Percentiles rank a stretch among this genome's conserved stretches.
phyloP scores from a whole-genome alignment of 2,329 filamentous ascomycete species.

The Diaporthe capsici region DNA sequence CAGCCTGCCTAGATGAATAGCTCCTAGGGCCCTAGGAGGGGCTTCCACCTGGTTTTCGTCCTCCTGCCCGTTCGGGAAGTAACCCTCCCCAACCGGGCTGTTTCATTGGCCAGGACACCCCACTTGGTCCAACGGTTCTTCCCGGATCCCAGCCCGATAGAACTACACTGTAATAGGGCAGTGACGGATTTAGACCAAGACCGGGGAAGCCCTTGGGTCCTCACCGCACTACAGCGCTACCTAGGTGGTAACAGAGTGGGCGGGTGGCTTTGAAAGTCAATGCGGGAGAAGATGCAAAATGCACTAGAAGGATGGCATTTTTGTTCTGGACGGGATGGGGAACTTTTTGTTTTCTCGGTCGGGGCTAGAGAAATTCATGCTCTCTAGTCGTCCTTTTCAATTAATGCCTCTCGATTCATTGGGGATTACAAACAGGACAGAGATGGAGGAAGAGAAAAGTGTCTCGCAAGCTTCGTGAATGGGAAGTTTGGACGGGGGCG shows the following conservation, averaged over 20 bases:
- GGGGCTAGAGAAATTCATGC: conserved; percentile 1
- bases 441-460: not conserved
- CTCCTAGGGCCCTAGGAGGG: too few relatives aligned
- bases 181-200: conserved; percentile 34
- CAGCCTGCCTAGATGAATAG: too few relatives aligned
- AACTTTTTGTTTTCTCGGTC: not conserved
- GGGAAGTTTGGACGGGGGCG: not conserved
- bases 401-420: conserved; percentile 2
- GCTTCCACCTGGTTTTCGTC: too few relatives aligned
- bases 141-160: conserved; percentile 23
- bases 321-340: not conserved
- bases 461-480: not conserved
- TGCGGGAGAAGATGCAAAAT: conserved; percentile 1
- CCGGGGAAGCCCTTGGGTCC: conserved; percentile 4
- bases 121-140: conserved; percentile 6
- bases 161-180: not conserved
- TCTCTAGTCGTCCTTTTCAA: not conserved
- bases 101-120: conserved; percentile 18
- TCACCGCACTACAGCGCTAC: not conserved
- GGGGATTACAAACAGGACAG: not conserved
- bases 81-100: not conserved
- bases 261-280: conserved; percentile 14
- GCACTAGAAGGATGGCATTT: conserved; percentile 23
- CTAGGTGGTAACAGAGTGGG: not conserved
- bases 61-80: conserved; percentile 36